These are phyloP conservation scores for Suillus hirtellus DNA, from an alignment of 768 basidiomycete genomes.

Conservation along the genomic window DNA sequence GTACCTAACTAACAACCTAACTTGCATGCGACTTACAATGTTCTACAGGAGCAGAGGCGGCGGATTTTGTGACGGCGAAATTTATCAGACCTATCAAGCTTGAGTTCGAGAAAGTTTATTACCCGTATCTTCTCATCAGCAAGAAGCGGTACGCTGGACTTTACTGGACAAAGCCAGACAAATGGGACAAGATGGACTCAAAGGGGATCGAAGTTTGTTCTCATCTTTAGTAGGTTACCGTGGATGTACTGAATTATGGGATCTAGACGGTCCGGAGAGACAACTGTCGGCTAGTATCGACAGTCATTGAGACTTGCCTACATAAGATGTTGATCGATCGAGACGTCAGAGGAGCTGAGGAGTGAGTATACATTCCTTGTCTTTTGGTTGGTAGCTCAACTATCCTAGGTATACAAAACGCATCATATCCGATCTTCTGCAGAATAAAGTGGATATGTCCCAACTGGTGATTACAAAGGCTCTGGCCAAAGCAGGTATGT, in stretches of 20 bases:
- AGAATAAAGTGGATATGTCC: slow-evolving; percentile 98
- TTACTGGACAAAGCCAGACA: slow-evolving; percentile 95
- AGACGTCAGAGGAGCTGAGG: slow-evolving; percentile 91
- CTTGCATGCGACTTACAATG: slow-evolving; percentile 3
- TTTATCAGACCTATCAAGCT: slow-evolving; percentile 97
- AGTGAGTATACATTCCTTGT: slow-evolving; percentile 49
- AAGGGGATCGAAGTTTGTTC: slow-evolving; percentile 93
- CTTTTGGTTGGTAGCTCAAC: slow-evolving; percentile 16
- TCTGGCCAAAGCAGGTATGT: slow-evolving; percentile 77
- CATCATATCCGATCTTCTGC: slow-evolving; percentile 88
- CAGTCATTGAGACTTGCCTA: slow-evolving; percentile 96
- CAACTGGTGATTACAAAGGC: slow-evolving; percentile 99
- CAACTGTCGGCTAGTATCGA: slow-evolving; percentile 97
- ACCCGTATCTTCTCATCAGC: slow-evolving; percentile 95
- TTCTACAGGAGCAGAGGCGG: slow-evolving; percentile 81
- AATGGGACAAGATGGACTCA: slow-evolving; percentile 99
- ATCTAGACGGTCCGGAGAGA: slow-evolving; percentile 93
- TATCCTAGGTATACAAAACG: slow-evolving; percentile 85
- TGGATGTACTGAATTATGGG: slow-evolving; percentile 4
- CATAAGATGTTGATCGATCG: slow-evolving; percentile 97
- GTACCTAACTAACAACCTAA: slow-evolving; percentile 19
- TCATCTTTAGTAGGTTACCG: not conserved
- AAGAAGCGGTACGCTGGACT: slow-evolving; percentile 99
- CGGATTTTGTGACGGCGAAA: slow-evolving; percentile 84
- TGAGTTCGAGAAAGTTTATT: slow-evolving; percentile 99